Evolutionary conservation across 2,329 filamentous ascomycete genomes (phyloP).

Genomic region (Monosporascus cannonballus): DNA sequence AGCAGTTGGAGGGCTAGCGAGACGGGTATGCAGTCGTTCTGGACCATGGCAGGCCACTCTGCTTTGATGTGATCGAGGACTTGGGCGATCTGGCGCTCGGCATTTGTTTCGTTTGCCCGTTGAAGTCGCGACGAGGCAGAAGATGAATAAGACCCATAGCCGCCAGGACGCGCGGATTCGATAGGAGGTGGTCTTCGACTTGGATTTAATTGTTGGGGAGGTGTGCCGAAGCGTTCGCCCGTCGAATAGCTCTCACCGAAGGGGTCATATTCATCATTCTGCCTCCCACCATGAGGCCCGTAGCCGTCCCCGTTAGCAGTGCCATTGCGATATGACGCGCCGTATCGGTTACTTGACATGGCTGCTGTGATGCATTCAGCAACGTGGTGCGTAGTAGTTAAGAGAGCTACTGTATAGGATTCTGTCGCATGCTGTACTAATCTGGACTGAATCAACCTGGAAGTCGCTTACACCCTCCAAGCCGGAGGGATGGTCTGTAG

Average conservation of each 20-base stretch:
- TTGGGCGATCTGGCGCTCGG: constrained; percentile 51
- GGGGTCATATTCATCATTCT: constrained; percentile 44
- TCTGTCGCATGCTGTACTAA: constrained; percentile 2
- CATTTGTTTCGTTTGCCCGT: constrained; percentile 33
- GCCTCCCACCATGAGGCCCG: constrained; percentile 33
- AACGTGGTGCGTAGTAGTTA: constrained; percentile 1
- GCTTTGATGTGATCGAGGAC: constrained; percentile 77
- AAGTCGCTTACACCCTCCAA: not conserved
- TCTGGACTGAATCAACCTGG: not conserved
- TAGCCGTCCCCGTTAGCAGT: constrained; percentile 37
- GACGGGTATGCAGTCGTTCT: constrained; percentile 83
- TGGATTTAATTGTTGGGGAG: constrained; percentile 20
- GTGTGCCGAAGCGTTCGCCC: constrained; percentile 33
- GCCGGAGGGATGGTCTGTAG: no score
- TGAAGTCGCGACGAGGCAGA: constrained; percentile 17
- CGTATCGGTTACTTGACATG: constrained; percentile 48
- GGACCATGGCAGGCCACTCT: constrained; percentile 90
- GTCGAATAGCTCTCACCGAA: constrained; percentile 40
- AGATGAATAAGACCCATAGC: constrained; percentile 13
- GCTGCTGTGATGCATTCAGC: constrained; percentile 21
- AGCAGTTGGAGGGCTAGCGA: constrained; percentile 93
- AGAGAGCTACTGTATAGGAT: constrained; percentile 1
- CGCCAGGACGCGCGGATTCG: constrained; percentile 21
- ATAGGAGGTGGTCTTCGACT: constrained; percentile 27
- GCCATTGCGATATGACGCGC: constrained; percentile 38